phyloP scores from a whole-genome alignment of 1,139 yeast species.

The Suhomyces kunorum region DNA sequence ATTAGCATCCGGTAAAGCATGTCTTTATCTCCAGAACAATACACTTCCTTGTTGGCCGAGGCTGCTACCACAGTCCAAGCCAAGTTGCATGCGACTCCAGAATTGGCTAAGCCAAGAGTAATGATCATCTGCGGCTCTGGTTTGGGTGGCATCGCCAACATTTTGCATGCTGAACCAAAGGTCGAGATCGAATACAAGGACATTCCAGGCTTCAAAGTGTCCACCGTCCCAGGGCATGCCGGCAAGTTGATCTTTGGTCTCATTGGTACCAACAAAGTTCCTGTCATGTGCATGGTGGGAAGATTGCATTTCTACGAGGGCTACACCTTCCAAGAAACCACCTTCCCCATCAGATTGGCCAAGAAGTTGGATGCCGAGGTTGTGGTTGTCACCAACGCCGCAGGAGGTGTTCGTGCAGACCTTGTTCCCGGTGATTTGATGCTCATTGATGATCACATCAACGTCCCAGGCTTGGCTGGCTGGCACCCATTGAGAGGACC shows the following conservation, averaged over 20 bases:
- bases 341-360: conserved; percentile 83
- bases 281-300: conserved; percentile 93
- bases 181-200: conserved; percentile 60
- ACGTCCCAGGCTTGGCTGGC: conserved; percentile 89
- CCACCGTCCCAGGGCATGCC: conserved; percentile 89
- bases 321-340: conserved; percentile 73
- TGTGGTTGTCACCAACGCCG: conserved; percentile 87
- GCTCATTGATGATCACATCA: conserved; percentile 86
- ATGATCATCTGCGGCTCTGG: conserved; percentile 95
- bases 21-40: conserved; percentile 20
- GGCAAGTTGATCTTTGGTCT: conserved; percentile 81
- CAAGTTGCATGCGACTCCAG: conserved; percentile 20
- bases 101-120: conserved; percentile 50
- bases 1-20: not conserved
- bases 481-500: conserved; percentile 87
- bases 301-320: conserved; percentile 93
- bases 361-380: conserved; percentile 58
- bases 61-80: conserved; percentile 24
- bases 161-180: conserved; percentile 41
- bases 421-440: conserved; percentile 85
- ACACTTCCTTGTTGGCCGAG: conserved; percentile 21
- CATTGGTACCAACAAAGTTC: conserved; percentile 67
- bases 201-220: conserved; percentile 78
- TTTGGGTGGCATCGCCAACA: conserved; percentile 76
- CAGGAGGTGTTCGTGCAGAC: conserved; percentile 76